Percentiles rank a stretch among this genome's conserved stretches.
Conservation (phyloP, 768 basidiomycete species). For the Fomitopsis pulvina region DNA sequence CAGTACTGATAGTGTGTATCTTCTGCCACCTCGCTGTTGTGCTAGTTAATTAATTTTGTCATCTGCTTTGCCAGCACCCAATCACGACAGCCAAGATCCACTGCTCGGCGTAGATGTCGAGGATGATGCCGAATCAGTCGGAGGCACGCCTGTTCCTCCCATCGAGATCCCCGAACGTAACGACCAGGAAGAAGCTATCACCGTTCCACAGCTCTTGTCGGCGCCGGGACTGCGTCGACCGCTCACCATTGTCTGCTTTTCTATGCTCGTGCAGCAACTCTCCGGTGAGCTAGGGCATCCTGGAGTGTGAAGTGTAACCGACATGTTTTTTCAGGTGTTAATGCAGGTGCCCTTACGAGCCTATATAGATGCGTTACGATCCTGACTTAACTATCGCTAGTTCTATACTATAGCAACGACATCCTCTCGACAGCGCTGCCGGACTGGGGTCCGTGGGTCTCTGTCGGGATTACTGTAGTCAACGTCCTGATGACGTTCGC, state of each 20-base stretch:
- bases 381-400: slow-evolving; percentile 27
- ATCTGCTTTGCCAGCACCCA: slow-evolving; percentile 4
- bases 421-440: slow-evolving; percentile 81
- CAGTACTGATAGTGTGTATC: slow-evolving; percentile 9
- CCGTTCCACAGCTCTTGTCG: slow-evolving; percentile 45
- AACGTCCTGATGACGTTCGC: slow-evolving; percentile 83
- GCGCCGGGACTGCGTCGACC: slow-evolving; percentile 51
- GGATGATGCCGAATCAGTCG: not conserved
- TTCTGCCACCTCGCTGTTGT: not conserved
- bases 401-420: slow-evolving; percentile 87
- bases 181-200: slow-evolving; percentile 30
- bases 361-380: not conserved
- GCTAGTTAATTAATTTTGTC: not conserved
- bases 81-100: slow-evolving; percentile 31
- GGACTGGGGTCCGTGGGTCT: slow-evolving; percentile 72
- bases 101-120: slow-evolving; percentile 29
- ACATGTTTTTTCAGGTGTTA: slow-evolving; percentile 47
- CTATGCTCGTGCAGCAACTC: slow-evolving; percentile 74
- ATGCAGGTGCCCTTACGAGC: slow-evolving; percentile 44
- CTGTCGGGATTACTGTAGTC: slow-evolving; percentile 76
- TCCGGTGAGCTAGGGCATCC: slow-evolving; percentile 43
- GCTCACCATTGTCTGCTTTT: slow-evolving; percentile 57
- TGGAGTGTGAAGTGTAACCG: not conserved
- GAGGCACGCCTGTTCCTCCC: not conserved
- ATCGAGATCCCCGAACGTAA: slow-evolving; percentile 4